Evolutionary conservation across 1,139 yeast species (phyloP).

Genomic region (Sugiyamaella sp.): DNA sequence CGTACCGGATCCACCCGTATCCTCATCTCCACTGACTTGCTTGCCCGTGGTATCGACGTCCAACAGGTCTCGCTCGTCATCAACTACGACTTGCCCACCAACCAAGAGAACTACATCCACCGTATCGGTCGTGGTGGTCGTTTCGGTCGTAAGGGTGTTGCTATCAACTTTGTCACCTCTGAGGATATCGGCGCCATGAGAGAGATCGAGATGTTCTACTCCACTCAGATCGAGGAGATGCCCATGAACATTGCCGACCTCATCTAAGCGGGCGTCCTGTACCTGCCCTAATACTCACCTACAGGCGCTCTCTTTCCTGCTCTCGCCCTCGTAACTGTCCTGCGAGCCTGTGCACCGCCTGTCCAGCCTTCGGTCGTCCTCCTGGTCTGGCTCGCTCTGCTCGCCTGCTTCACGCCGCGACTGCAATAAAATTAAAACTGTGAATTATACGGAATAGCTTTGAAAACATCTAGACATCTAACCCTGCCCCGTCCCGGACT

Average conservation of each 20-base stretch:
- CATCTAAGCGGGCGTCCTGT: slow-evolving; percentile 24
- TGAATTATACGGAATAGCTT: background rate
- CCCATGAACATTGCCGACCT: slow-evolving; percentile 72
- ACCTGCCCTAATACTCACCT: background rate
- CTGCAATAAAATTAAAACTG: background rate
- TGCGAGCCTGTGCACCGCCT: background rate
- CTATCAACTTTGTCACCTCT: slow-evolving; percentile 94
- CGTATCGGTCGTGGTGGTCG: slow-evolving; percentile 99
- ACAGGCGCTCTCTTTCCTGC: background rate
- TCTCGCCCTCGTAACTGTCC: background rate
- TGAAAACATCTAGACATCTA: background rate
- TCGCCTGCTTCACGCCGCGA: no score
- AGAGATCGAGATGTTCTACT: slow-evolving; percentile 97
- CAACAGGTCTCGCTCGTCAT: slow-evolving; percentile 98
- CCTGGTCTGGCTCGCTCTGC: no score
- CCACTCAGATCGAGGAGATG: slow-evolving; percentile 97
- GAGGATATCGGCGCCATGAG: slow-evolving; percentile 92
- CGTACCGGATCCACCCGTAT: slow-evolving; percentile 98
- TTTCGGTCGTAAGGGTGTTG: slow-evolving; percentile 99
- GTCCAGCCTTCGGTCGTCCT: background rate
- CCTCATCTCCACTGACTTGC: slow-evolving; percentile 93
- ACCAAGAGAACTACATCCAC: slow-evolving; percentile 98
- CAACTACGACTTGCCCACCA: slow-evolving; percentile 96
- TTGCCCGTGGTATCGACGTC: slow-evolving; percentile 99
- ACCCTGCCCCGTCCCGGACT: background rate